Evolutionary conservation across 2,329 filamentous ascomycete genomes (phyloP).

Genomic region (Fusarium chuoi): DNA sequence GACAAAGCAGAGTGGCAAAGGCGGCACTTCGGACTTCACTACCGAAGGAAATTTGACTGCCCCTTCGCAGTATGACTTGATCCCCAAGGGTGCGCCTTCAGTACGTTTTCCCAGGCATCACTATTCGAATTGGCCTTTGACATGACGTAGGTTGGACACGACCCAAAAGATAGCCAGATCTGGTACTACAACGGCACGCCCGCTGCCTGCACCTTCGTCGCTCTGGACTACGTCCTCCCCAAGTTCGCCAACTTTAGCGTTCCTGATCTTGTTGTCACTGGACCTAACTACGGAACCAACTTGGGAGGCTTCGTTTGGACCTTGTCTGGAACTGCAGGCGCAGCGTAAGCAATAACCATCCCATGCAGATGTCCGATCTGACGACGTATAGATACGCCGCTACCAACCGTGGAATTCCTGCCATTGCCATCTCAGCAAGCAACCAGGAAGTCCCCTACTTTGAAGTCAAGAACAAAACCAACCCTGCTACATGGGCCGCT

Average conservation of each 20-base stretch:
- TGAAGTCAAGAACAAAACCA: slow-evolving; percentile 51
- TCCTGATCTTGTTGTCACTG: slow-evolving; percentile 64
- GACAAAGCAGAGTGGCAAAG: slow-evolving; percentile 46
- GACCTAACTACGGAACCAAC: slow-evolving; percentile 67
- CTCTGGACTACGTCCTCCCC: slow-evolving; percentile 65
- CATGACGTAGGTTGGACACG: slow-evolving; percentile 52
- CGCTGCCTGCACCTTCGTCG: slow-evolving; percentile 65
- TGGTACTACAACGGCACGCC: slow-evolving; percentile 72
- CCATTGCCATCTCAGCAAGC: slow-evolving; percentile 59
- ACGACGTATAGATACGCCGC: slow-evolving; percentile 54
- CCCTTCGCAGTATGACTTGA: slow-evolving; percentile 43
- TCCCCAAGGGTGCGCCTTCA: slow-evolving; percentile 45
- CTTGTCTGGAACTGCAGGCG: slow-evolving; percentile 61
- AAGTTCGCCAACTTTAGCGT: slow-evolving; percentile 57
- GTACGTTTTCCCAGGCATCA: not conserved
- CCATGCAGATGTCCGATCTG: not conserved
- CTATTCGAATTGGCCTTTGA: fast-evolving
- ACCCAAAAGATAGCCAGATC: slow-evolving; percentile 63
- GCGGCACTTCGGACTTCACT: slow-evolving; percentile 45
- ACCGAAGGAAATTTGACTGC: slow-evolving; percentile 43
- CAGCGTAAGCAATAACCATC: slow-evolving; percentile 40
- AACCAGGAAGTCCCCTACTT: slow-evolving; percentile 56
- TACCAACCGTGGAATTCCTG: slow-evolving; percentile 59
- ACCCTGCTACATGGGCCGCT: slow-evolving; percentile 56
- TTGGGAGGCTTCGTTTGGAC: slow-evolving; percentile 65